phyloP scores from a whole-genome alignment of 768 basidiomycete species.

The Xerocomellus chrysenteron region DNA sequence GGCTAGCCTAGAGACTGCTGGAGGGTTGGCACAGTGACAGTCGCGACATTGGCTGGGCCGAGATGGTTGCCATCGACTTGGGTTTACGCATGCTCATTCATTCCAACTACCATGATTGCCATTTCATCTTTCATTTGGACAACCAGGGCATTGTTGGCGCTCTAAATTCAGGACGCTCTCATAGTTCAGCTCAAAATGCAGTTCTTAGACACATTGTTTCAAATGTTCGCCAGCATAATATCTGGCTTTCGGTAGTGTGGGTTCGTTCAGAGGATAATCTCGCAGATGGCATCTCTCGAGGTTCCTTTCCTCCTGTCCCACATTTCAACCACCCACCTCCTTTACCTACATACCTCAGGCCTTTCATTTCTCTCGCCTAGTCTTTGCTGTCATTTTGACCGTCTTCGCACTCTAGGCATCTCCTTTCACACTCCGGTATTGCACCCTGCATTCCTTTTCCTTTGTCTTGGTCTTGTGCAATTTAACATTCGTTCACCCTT shows the following conservation, averaged over 20 bases:
- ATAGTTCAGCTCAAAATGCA: background rate
- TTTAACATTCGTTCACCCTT: too few relatives aligned
- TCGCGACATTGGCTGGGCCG: background rate
- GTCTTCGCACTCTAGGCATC: too few relatives aligned
- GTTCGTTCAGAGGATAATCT: constrained; percentile 30
- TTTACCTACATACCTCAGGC: too few relatives aligned
- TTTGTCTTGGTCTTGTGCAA: too few relatives aligned
- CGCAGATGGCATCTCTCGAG: constrained; percentile 39
- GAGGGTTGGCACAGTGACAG: background rate
- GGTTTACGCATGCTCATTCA: background rate
- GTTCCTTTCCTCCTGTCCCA: constrained; percentile 20
- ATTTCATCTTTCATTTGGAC: constrained; percentile 38
- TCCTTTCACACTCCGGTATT: too few relatives aligned
- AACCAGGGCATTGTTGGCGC: constrained; percentile 38
- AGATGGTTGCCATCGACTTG: background rate
- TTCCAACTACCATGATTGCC: constrained; percentile 15
- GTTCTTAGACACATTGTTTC: background rate
- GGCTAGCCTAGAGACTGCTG: constrained; percentile 41
- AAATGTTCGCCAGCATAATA: background rate
- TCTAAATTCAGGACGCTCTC: background rate
- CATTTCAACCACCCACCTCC: constrained; percentile 6
- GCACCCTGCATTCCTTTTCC: too few relatives aligned
- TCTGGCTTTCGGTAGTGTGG: constrained; percentile 1
- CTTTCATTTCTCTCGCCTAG: too few relatives aligned
- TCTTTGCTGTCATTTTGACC: too few relatives aligned